Evolutionary conservation across 495 filamentous ascomycete genomes (phyloP), one percentile per base, ranked within the genome.

Genomic region (Podospora pseudocomata): DNA sequence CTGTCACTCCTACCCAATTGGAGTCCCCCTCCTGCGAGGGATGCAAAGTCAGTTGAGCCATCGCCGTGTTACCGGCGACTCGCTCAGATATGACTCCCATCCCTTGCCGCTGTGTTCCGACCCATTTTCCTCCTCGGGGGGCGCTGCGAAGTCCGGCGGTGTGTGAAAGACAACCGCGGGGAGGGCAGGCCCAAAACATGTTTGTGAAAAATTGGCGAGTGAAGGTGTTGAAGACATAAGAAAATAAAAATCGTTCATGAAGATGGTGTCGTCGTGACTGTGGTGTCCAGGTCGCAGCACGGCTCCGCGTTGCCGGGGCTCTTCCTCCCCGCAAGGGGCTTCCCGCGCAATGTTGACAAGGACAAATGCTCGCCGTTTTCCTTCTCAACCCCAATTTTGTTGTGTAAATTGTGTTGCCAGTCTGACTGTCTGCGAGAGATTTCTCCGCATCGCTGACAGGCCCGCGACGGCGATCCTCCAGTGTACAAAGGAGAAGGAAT

Each of bases 371-470:
- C 61, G n/a, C 15, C 61, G 9, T 63, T 26, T 19, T 32, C 27
- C 23, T 63, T 32, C 32, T 7, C 30, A 28, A 32, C 61, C 28
- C 61, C 61, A 44, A 61, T 61, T 63, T 63, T 63, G 19, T 39
- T 63, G 34, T 39, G 61, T 39, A 63, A 63, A 53, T 62, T 63
- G 57, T 26, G 7, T 20, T 26, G 63, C 55, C 55, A 30, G 59
- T 26, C 44, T 62, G 64, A 64, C 19, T 62, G 64, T 67, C 63
- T 49, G 34, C 30, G 63, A 67, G 70, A 59, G 66, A 68, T 71
- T 71, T 71, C 70, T 68, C 70, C 70, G 65, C 69, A 66, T 32
- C 66, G 53, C 53, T 44, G 60, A 39, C 67, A 28, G 39, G 53
- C 64, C 62, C 64, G 23, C 27, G 53, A 49, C 19, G 62, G 49